Percentiles rank a stretch among this genome's conserved stretches.
These are phyloP conservation scores for Diaporthe citriasiana DNA, from an alignment of 2,329 filamentous ascomycete species.

Conservation along the genomic window DNA sequence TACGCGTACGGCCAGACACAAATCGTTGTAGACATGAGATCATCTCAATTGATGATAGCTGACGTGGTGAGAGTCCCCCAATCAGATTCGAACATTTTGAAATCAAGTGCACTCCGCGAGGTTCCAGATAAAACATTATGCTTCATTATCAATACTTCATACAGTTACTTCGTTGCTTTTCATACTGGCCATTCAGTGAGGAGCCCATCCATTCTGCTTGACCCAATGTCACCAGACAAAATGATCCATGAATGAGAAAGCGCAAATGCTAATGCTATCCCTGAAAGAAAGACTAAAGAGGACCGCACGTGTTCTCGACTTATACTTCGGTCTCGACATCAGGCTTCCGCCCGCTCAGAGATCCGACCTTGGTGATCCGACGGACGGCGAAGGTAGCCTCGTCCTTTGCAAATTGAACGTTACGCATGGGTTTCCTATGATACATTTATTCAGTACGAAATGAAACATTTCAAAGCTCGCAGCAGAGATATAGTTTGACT, in stretches of 20 bases:
- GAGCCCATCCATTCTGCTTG: not conserved
- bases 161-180: not conserved
- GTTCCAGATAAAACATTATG: not conserved
- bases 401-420: slow-evolving; percentile 88
- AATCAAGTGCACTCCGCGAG: not conserved
- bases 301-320: not conserved
- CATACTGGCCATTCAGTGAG: not conserved
- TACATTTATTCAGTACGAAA: not conserved
- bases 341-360: slow-evolving; percentile 84
- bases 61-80: too few relatives aligned
- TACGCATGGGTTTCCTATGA: slow-evolving; percentile 79
- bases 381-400: slow-evolving; percentile 84
- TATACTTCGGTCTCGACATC: slow-evolving; percentile 86
- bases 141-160: slow-evolving; percentile 32
- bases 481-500: not conserved
- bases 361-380: slow-evolving; percentile 82
- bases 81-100: too few relatives aligned
- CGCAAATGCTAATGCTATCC: not conserved
- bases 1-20: too few relatives aligned
- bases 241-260: not conserved
- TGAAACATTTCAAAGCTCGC: not conserved
- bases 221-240: not conserved
- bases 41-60: too few relatives aligned
- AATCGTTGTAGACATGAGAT: too few relatives aligned
- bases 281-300: not conserved